Conservation (phyloP, 495 filamentous ascomycete genomes). For the Lineolata rhizophorae region DNA sequence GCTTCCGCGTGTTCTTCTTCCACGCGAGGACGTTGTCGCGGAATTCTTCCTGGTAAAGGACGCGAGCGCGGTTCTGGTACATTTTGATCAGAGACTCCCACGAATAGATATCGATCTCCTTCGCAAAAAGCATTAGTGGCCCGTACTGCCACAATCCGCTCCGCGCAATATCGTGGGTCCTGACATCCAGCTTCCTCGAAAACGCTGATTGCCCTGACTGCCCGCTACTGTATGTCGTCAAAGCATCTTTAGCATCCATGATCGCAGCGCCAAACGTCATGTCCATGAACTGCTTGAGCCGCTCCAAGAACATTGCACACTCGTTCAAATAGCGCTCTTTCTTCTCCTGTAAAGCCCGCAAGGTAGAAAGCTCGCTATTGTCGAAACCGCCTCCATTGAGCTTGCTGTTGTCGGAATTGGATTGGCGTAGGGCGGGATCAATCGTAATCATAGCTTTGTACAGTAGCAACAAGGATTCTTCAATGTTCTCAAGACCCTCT, state of each 20-base stretch:
- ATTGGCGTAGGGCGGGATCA: constrained; percentile 47
- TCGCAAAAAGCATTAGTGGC: constrained; percentile 62
- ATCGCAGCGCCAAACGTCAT: constrained; percentile 57
- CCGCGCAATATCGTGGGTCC: constrained; percentile 29
- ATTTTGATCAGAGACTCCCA: constrained; percentile 60
- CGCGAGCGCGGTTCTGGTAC: constrained; percentile 54
- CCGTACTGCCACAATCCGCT: constrained; percentile 59
- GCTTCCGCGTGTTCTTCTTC: constrained; percentile 61
- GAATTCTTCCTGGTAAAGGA: constrained; percentile 65
- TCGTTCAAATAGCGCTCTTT: constrained; percentile 66
- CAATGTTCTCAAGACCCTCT: constrained; percentile 50
- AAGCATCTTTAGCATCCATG: constrained; percentile 34
- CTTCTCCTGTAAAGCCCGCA: constrained; percentile 85
- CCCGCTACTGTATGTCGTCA: constrained; percentile 10
- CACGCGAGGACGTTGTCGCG: constrained; percentile 56
- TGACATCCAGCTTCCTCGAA: constrained; percentile 29
- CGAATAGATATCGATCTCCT: constrained; percentile 56
- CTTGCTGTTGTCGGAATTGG: constrained; percentile 2
- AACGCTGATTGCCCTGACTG: too few species aligned
- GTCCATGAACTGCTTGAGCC: constrained; percentile 61
- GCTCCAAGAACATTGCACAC: constrained; percentile 45
- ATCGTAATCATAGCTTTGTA: constrained; percentile 93
- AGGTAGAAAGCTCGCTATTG: constrained; percentile 65
- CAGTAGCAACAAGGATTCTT: constrained; percentile 51
- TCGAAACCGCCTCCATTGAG: constrained; percentile 31